A percentile compares a stretch with the other conserved stretches of the same genome.
Conservation (phyloP, 2,329 filamentous ascomycete genomes). For the Microascus cirrosus region DNA sequence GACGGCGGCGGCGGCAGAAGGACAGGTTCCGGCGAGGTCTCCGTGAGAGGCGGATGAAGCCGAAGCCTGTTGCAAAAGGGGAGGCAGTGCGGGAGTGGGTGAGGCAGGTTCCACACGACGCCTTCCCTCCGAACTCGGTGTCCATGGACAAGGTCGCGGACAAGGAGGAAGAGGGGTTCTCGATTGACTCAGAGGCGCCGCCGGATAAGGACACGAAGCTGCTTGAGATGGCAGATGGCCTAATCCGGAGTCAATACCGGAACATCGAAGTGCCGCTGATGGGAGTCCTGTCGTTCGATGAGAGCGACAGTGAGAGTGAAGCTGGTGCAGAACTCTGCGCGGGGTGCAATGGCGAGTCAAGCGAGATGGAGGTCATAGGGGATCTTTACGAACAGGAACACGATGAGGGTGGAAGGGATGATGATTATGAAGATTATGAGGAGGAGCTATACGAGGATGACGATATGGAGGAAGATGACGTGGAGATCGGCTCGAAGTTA, state of each 20-base stretch:
- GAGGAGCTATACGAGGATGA: conserved; percentile 8
- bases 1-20: conserved; percentile 27
- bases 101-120: conserved; percentile 22
- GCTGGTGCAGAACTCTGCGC: conserved; percentile 10
- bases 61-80: conserved; percentile 24
- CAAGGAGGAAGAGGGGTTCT: conserved; percentile 26
- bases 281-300: conserved; percentile 30
- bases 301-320: conserved; percentile 29
- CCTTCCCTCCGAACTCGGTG: conserved; percentile 18
- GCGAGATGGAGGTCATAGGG: conserved; percentile 11
- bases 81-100: conserved; percentile 32
- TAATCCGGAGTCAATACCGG: conserved; percentile 35
- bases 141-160: conserved; percentile 18
- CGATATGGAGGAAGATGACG: conserved; percentile 7
- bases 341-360: background rate
- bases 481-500: conserved; percentile 7
- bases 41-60: conserved; percentile 17
- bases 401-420: conserved; percentile 15
- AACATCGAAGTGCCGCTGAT: conserved; percentile 33
- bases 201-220: conserved; percentile 30
- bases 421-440: conserved; percentile 10
- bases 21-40: conserved; percentile 27
- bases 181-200: conserved; percentile 24
- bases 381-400: conserved; percentile 6
- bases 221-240: conserved; percentile 30